Evolutionary conservation across 495 filamentous ascomycete species (phyloP).

Genomic region (Lasiosphaeria miniovina): DNA sequence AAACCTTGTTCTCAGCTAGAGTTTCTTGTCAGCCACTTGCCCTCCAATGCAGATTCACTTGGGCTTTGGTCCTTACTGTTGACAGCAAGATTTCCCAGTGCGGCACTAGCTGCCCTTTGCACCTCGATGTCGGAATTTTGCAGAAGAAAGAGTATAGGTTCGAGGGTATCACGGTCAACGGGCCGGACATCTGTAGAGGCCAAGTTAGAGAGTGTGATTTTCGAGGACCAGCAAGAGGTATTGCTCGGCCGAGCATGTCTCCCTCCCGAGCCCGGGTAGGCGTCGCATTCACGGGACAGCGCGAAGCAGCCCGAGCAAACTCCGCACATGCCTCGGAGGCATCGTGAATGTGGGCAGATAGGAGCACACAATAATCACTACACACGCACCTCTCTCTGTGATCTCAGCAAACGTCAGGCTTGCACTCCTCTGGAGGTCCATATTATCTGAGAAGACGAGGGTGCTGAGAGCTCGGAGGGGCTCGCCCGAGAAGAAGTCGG

Average conservation of each 20-base stretch:
- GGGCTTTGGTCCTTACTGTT: constrained; percentile 64
- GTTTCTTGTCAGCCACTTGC: constrained; percentile 41
- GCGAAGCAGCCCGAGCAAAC: not conserved
- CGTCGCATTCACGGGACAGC: not conserved
- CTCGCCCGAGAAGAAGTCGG: constrained; percentile 96
- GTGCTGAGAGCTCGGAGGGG: constrained; percentile 93
- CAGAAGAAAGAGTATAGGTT: constrained; percentile 91
- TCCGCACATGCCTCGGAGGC: not conserved
- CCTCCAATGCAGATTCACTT: not conserved
- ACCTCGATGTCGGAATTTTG: constrained; percentile 96
- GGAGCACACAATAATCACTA: not conserved
- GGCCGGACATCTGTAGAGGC: constrained; percentile 78
- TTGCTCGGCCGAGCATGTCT: too few relatives aligned
- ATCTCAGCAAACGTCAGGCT: constrained; percentile 99
- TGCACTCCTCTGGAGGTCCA: constrained; percentile 95
- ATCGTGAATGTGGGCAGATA: too few relatives aligned
- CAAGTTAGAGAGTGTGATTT: constrained; percentile 19
- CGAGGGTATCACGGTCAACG: constrained; percentile 90
- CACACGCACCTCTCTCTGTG: constrained; percentile 83
- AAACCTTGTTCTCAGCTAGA: constrained; percentile 94
- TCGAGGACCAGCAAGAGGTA: too few relatives aligned
- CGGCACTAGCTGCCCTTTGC: constrained; percentile 93
- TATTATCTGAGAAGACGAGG: constrained; percentile 96
- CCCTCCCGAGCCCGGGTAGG: too few relatives aligned
- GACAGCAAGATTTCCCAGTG: constrained; percentile 92